These are phyloP conservation scores for Amanita molliuscula DNA, from an alignment of 768 basidiomycete species.

Conservation along the genomic window DNA sequence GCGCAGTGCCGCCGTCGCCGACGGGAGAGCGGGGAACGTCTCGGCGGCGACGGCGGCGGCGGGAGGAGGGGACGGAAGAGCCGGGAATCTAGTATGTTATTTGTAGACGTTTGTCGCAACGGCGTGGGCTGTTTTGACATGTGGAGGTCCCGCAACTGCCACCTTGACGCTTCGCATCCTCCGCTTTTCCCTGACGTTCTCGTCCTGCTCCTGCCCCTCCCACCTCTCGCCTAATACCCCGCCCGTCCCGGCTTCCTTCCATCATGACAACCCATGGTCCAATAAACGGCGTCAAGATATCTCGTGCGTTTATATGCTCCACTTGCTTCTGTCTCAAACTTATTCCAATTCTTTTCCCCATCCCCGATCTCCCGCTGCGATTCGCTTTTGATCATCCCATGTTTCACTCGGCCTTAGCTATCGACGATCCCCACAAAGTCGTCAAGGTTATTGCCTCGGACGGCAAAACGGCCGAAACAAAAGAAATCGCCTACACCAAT, in stretches of 20 bases:
- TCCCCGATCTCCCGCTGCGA: constrained; percentile 11
- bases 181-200: constrained; percentile 1
- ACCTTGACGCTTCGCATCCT: neutral
- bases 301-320: constrained; percentile 44
- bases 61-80: neutral
- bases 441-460: constrained; percentile 93
- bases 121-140: neutral
- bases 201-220: neutral
- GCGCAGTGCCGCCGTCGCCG: constrained; percentile 31
- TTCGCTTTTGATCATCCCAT: constrained; percentile 27
- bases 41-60: neutral
- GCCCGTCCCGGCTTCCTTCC: neutral
- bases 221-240: neutral
- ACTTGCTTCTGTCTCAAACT: constrained; percentile 16
- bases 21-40: neutral
- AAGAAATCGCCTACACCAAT: constrained; percentile 88
- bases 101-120: neutral
- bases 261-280: constrained; percentile 69
- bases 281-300: constrained; percentile 83
- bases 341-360: constrained; percentile 14
- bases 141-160: neutral
- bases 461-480: constrained; percentile 85
- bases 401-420: constrained; percentile 28
- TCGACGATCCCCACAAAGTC: constrained; percentile 95
- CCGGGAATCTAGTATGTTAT: neutral